Evolutionary conservation across 495 filamentous ascomycete genomes (phyloP), one percentile per base, ranked within the genome.

Genomic region (Daldinia bambusicola): DNA sequence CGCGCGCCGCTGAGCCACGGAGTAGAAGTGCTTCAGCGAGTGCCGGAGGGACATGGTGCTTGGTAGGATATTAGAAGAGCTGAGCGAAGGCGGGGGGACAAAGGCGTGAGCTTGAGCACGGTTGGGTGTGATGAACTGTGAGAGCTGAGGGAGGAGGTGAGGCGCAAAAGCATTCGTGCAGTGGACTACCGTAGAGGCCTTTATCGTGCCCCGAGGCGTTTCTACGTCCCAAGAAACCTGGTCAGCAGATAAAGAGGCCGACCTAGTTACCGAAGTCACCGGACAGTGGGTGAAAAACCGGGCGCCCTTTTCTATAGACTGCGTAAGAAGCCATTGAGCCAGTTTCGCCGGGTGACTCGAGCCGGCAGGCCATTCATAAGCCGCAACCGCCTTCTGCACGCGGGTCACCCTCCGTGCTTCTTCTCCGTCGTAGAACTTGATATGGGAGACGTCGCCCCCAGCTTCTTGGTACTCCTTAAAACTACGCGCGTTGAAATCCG

Each of bases 301-400:
- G 2, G 48, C 70, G 26, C 75, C 73, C 41, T 64, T 63, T 0
- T 40, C 22, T 3, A 74, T 50, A 2, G 60, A 68, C 30, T 69
- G 71, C 22, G 61, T 53, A 9, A 77, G 71, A 12, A 77, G 69
- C 74, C 74, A 77, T 10, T 77, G 74, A 5, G 71, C 71, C 8
- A 77, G 50, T 16, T 75, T 76, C 26, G 75, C 75, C 4, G 74
- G 75, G 38, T 77, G 75, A 26, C 67, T 70, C 2, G 74, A 76
- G 13, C 71, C 75, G n/a, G 75, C 75, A 0, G 74, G 74, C 75
- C 75, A 77, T 31, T 77, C 71, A 52, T 77, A 77, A 9, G 75
- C 75, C 2, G 75, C 74, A 5, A 74, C 18, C 0, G 71, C 74
- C 3, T 66, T 45, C 10, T 63, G 16, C 2, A 77, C 67, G 13